Percentiles rank a stretch among this genome's conserved stretches.
Conservation (phyloP, 73 alveolate species). For the Diophrys sp. region DNA sequence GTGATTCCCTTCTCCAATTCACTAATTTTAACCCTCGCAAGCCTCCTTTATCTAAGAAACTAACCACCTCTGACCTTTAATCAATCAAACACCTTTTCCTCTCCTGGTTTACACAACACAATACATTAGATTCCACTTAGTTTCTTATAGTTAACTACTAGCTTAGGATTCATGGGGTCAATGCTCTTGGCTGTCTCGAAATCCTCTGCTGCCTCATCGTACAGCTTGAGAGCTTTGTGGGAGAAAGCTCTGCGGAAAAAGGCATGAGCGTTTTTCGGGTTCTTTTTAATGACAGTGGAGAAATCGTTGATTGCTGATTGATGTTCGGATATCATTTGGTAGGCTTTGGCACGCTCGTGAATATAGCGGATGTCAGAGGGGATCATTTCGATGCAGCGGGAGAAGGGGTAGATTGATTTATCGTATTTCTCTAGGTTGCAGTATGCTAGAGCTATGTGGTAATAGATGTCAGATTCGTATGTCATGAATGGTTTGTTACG, state of each 20-base stretch:
- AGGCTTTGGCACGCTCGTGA: conserved; percentile 92
- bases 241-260: conserved; percentile 88
- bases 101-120: conserved; percentile 88
- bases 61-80: too few species aligned
- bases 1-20: too few species aligned
- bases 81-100: conserved; percentile 64
- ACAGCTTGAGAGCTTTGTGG: conserved; percentile 66
- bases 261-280: conserved; percentile 90
- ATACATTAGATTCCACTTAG: conserved; percentile 75
- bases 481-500: conserved; percentile 72
- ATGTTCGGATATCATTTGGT: conserved; percentile 74
- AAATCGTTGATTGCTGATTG: conserved; percentile 78
- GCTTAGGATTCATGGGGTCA: conserved; percentile 76
- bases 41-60: too few species aligned
- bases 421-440: conserved; percentile 78
- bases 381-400: conserved; percentile 60
- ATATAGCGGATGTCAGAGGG: conserved; percentile 66
- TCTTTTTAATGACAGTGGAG: conserved; percentile 65
- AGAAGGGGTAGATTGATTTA: conserved; percentile 78
- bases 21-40: too few species aligned
- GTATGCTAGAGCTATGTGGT: conserved; percentile 85
- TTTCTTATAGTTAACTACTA: conserved; percentile 74
- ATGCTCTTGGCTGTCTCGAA: conserved; percentile 78
- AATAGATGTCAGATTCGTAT: conserved; percentile 83
- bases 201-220: conserved; percentile 84